Conservation (phyloP, 108 stramenopile genomes). For the Cyclotella cryptica region DNA sequence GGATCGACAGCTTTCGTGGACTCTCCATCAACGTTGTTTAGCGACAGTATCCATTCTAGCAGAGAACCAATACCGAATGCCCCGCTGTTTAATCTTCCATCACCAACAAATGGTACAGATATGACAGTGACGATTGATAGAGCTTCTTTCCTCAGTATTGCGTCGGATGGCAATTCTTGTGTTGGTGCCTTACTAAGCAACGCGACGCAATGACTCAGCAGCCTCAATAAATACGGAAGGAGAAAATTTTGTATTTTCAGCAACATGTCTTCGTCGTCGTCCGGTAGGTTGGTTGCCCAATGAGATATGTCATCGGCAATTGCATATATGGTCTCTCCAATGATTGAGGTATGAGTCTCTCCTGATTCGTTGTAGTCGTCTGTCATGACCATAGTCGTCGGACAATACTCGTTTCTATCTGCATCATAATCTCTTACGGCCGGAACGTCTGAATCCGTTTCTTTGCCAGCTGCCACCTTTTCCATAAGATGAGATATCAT, state of each 20-base stretch:
- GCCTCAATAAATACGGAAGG: constrained; percentile 34
- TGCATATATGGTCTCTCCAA: background rate
- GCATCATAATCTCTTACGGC: too few species aligned
- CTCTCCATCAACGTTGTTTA: background rate
- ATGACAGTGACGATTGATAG: constrained; percentile 38
- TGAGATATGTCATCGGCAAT: constrained; percentile 27
- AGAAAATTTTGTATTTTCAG: constrained; percentile 32
- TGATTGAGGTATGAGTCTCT: background rate
- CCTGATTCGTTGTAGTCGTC: too few species aligned
- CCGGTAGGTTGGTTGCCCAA: constrained; percentile 22
- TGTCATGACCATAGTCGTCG: too few species aligned
- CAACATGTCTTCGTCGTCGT: constrained; percentile 17
- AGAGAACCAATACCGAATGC: constrained; percentile 32
- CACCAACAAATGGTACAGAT: constrained; percentile 41
- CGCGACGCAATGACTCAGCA: constrained; percentile 17
- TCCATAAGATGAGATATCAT: constrained; percentile 32
- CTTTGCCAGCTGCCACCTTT: background rate
- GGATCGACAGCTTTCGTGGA: background rate
- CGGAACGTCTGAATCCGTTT: background rate
- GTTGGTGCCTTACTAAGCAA: background rate
- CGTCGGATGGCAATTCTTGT: background rate
- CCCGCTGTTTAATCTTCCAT: constrained; percentile 40
- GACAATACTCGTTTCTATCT: too few species aligned
- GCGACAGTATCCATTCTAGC: constrained; percentile 26
- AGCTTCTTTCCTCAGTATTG: background rate